These are phyloP conservation scores for Penicillium psychrosexuale DNA, from an alignment of 2,329 filamentous ascomycete species.

Conservation along the genomic window DNA sequence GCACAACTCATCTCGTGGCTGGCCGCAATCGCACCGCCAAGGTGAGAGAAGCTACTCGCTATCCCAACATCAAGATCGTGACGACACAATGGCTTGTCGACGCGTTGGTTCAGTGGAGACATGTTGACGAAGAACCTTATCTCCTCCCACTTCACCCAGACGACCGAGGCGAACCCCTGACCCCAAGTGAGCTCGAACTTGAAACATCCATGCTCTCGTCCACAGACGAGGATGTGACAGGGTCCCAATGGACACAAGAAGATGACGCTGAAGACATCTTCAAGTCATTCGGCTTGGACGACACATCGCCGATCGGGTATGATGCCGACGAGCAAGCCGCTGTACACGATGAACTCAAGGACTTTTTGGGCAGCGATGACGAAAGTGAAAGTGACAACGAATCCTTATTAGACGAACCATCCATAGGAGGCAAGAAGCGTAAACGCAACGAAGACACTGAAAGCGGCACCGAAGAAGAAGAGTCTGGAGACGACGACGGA, in stretches of 20 bases:
- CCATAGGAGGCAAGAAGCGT: slow-evolving; percentile 33
- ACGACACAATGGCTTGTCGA: slow-evolving; percentile 85
- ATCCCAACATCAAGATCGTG: slow-evolving; percentile 82
- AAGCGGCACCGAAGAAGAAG: slow-evolving; percentile 23
- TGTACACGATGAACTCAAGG: slow-evolving; percentile 69
- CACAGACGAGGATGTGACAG: slow-evolving; percentile 47
- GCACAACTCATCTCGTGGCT: slow-evolving; percentile 52
- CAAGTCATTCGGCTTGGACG: slow-evolving; percentile 50
- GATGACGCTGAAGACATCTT: slow-evolving; percentile 49
- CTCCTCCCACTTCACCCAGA: slow-evolving; percentile 72
- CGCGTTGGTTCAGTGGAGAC: slow-evolving; percentile 79
- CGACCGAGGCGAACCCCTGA: slow-evolving; percentile 52
- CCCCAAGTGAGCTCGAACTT: slow-evolving; percentile 42
- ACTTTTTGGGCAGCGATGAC: slow-evolving; percentile 60
- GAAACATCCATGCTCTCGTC: slow-evolving; percentile 47
- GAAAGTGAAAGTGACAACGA: slow-evolving; percentile 53
- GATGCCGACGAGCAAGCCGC: slow-evolving; percentile 62
- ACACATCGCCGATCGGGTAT: slow-evolving; percentile 53
- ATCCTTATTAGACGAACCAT: slow-evolving; percentile 23
- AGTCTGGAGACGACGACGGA: slow-evolving; percentile 21
- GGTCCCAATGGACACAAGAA: slow-evolving; percentile 47
- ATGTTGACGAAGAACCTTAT: slow-evolving; percentile 74
- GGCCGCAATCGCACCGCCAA: slow-evolving; percentile 76
- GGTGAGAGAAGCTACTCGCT: slow-evolving; percentile 78
- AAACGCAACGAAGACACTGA: slow-evolving; percentile 33